These are phyloP conservation scores for Dictyostelium firmibasis DNA, from an alignment of 78 protist genomes.

Conservation along the genomic window DNA sequence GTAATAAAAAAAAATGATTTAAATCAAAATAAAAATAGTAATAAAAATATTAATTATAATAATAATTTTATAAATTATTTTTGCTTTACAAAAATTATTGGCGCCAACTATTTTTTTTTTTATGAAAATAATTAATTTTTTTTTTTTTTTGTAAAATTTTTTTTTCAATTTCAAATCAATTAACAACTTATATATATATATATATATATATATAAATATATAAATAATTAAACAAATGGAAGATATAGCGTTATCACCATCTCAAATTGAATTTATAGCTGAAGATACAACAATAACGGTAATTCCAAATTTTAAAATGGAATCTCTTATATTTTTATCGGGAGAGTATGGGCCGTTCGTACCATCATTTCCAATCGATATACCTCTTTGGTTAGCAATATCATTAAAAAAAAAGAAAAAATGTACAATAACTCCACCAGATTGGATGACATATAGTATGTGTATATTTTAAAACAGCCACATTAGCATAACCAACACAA, in stretches of 20 bases:
- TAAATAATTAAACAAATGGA: background rate
- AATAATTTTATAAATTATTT: too few species aligned
- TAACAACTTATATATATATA: too few species aligned
- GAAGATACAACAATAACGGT: conserved; percentile 36
- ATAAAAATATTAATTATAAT: too few species aligned
- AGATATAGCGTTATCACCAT: conserved; percentile 6
- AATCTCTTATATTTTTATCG: conserved; percentile 19
- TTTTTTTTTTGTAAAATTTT: background rate
- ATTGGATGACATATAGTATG: conserved; percentile 31
- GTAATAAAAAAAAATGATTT: too few species aligned
- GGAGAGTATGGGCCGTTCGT: conserved; percentile 58
- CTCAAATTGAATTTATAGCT: conserved; percentile 61
- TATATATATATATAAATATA: background rate
- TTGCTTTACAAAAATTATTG: too few species aligned
- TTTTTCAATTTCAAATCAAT: background rate
- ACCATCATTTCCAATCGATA: background rate
- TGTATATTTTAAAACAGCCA: background rate
- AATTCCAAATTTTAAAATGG: conserved; percentile 61
- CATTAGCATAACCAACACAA: background rate
- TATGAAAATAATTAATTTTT: too few species aligned
- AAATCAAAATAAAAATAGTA: too few species aligned
- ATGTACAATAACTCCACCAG: conserved; percentile 37
- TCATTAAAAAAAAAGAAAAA: conserved; percentile 63
- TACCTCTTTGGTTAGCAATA: conserved; percentile 64
- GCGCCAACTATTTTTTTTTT: too few species aligned